Evolutionary conservation across 148 eudicot species (phyloP), one percentile per base, ranked within the genome.

Genomic region (Nepenthes gracilis): DNA sequence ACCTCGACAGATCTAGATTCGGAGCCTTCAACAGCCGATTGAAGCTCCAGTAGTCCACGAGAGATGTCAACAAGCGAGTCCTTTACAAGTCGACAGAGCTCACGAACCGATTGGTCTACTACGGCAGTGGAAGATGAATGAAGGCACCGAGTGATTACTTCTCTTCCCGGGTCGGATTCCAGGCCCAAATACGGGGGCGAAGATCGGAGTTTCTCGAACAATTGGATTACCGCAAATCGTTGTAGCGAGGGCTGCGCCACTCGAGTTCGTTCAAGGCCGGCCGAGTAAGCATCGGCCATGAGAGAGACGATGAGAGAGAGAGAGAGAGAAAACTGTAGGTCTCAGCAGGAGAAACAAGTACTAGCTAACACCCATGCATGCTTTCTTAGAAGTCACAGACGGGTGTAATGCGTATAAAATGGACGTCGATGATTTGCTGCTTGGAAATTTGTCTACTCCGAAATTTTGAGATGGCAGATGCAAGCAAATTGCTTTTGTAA

Each of bases 231-330:
- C 35, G 98, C 89, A 67, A 67, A 77, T 49, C 80, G 82, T 72
- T 93, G 98, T 12, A 93, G 77, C 0, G 95, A 80, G 6, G 88
- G 89, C 59, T 93, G 98, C 1, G 96, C 95, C 2, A 78, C 70
- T 7, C 79, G 78, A 8, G 83, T 88, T 48, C 82, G 76, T 64
- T 78, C 87, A 12, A 92, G 85, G 11, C 88, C 69, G 33, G 81
- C 33, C 10, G 74, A 6, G 85, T 75, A 85, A 23, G 83, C 65
- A 9, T 88, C 98, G 96, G 88, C 88, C 36, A 34, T 4, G 33
- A 52, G 59, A 52, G 36, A 37, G 58, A 35, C 33, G 47, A 45
- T 13, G 1, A 10, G 35, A 64, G 2, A 33, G 36, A 57, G 23
- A 23, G 23, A 23, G 23, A 23, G 0, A 23, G 0, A 23, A 23